Base-by-base conservation (phyloP, 768 basidiomycete genomes). In the Boletellus ananas region DNA sequence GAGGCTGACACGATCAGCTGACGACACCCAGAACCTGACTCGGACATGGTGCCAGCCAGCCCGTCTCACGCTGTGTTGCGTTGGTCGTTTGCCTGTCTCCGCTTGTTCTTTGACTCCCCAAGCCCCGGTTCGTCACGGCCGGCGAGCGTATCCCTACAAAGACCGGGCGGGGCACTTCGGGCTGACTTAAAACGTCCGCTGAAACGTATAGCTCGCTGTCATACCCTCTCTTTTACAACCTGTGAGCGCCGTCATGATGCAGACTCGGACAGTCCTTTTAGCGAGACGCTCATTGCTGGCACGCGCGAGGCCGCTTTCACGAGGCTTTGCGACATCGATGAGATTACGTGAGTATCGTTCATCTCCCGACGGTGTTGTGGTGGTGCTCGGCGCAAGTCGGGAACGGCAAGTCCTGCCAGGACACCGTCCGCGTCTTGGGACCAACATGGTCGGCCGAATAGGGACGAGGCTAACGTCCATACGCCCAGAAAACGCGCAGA, bases 401-500 rank as follows among this genome's bases (percentile, higher is more conserved):
- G 38, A 47, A 45, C 25, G 16, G 35, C 4, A 3, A 12, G 18
- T 29, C 27, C 13, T 43, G 16, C 27, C 17, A 23, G 21, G 34
- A 2, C 33, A 7, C 8, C 34, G 41, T 37, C 33, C 17, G 20
- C 21, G 14, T 7, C 34, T 20, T 42, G 37, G 17, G 14, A 34
- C 21, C 16, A 35, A 11, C 14, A 21, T 47, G 20, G 23, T 25
- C 29, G 17, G 20, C 6, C 12, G 7, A 14, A 34, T 11, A 18
- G 5, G 40, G 21, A 43, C n/a, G 25, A 31, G 16, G 38, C 51
- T 61, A 36, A 57, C 42, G 12, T 21, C 11, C 14, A 9, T 43
- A 23, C 25, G 25, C 38, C 21, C 45, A 69, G 69, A 64, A 51
- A 62, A 62, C 41, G 44, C 52, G 14, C 47, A 59, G 21, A 89